Evolutionary conservation across 2,329 filamentous ascomycete species (phyloP), one percentile per base, ranked within the genome.

Genomic region (Graphilbum ipis-grandicollis): DNA sequence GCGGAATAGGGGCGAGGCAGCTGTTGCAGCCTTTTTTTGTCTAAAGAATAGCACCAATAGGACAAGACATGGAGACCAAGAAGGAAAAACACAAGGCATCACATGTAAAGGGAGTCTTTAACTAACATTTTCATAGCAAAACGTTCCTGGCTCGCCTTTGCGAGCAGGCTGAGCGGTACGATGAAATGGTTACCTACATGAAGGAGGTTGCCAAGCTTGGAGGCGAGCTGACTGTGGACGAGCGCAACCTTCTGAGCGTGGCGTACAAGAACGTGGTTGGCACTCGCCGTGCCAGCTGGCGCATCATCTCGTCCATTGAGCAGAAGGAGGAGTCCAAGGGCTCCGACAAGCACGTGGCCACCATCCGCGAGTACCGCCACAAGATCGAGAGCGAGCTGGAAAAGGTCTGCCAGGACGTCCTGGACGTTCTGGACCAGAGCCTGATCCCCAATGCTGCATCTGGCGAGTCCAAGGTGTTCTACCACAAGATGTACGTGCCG

Each of bases 151-250:
- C 90, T 65, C 79, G 90, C 70, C 85, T 98, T 60, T 96, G 90
- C 74, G 90, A 96, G 82, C 90, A 98, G 78, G 90, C 90, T 60
- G 90, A 96, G 75, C 88, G 88, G 60, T 98, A 98, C 68, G 88
- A 98, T 88, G 90, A 96, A 69, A 96, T 96, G 88, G 88, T 96
- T 53, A 85, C 78, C 58, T 94, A 88, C 71, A 96, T 96, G 90
- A 96, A 96, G 83, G 85, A 94, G 79, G 88, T 96, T 55, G 88
- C 88, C 64, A 92, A 93, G 68, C 60, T 78, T 51, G 73, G 70
- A 50, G 71, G 72, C 53, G 81, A 86, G 64, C 78, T 88, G 55
- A 79, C 76, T 47, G 88, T 96, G 52, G 88, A 96, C 62, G 90
- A 98, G 75, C 82, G 86, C 60, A 94, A 94, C 68, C 83, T 94